A percentile compares a stretch with the other conserved stretches of the same genome.
Evolutionary conservation across 2,329 filamentous ascomycete species (phyloP).

Genomic region (Aspergillus ustus): DNA sequence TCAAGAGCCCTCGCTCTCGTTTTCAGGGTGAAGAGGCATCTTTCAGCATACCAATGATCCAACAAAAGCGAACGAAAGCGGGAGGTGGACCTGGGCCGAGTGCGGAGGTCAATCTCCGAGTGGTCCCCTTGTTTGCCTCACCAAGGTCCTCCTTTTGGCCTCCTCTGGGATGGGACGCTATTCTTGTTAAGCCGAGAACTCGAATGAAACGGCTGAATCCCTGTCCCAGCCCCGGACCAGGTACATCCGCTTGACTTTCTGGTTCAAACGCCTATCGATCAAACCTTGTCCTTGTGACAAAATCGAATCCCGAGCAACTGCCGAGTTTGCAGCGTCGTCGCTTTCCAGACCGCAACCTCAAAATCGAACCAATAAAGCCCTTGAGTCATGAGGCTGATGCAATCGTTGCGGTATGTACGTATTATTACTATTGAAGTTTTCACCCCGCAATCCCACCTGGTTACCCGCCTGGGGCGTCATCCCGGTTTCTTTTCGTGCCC

Average conservation of each 20-base stretch:
- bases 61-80: constrained; percentile 10
- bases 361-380: constrained; percentile 1
- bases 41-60: constrained; percentile 5
- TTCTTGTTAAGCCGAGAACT: not conserved
- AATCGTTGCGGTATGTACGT: constrained; percentile 6
- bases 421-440: constrained; percentile 8
- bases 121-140: constrained; percentile 5
- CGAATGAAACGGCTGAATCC: constrained; percentile 20
- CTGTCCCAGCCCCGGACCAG: constrained; percentile 14
- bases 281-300: not conserved
- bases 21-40: not conserved
- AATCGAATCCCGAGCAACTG: not conserved
- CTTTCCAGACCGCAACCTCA: constrained; percentile 5
- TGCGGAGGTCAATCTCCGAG: constrained; percentile 27
- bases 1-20: not conserved
- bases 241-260: not conserved
- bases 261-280: not conserved
- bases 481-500: constrained; percentile 31
- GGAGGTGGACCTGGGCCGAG: constrained; percentile 21
- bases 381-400: constrained; percentile 28
- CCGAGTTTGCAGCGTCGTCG: constrained; percentile 10
- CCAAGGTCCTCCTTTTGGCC: constrained; percentile 9
- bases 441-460: constrained; percentile 20
- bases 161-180: not conserved
- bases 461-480: constrained; percentile 22